Evolutionary conservation across 768 basidiomycete species (phyloP).

Genomic region (Tylopilus cervinicoccineus): DNA sequence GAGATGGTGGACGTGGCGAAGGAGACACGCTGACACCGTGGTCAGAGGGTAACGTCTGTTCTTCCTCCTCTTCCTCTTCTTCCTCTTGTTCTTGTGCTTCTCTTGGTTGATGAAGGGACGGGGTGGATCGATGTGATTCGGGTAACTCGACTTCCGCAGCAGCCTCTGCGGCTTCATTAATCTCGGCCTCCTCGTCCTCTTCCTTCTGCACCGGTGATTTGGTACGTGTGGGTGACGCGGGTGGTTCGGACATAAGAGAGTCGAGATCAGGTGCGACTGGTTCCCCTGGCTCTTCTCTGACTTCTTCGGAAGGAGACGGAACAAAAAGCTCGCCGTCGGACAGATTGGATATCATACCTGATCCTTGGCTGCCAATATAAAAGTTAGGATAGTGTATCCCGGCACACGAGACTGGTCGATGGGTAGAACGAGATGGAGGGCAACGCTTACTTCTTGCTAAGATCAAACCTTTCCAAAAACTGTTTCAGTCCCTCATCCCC

Average conservation of each 20-base stretch:
- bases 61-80: constrained; percentile 13
- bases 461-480: constrained; percentile 57
- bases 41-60: constrained; percentile 2
- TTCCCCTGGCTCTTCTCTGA: constrained; percentile 7
- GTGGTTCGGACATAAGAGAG: constrained; percentile 33
- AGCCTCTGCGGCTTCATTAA: constrained; percentile 11
- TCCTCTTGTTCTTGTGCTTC: constrained; percentile 10
- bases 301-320: constrained; percentile 13
- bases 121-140: constrained; percentile 11
- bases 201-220: constrained; percentile 23
- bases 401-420: constrained; percentile 4
- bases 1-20: constrained; percentile 19
- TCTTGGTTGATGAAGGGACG: constrained; percentile 11
- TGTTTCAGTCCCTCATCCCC: constrained; percentile 38
- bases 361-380: constrained; percentile 33
- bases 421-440: not conserved
- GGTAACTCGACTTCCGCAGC: constrained; percentile 13
- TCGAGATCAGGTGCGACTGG: constrained; percentile 19
- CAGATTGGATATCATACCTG: constrained; percentile 39
- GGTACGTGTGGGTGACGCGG: constrained; percentile 23
- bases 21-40: not conserved
- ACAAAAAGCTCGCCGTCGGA: constrained; percentile 30
- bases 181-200: constrained; percentile 25
- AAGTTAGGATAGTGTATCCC: constrained; percentile 6
- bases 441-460: constrained; percentile 45